Evolutionary conservation across 257 asterid genomes (phyloP).

Genomic region (Agastache rugosa): DNA sequence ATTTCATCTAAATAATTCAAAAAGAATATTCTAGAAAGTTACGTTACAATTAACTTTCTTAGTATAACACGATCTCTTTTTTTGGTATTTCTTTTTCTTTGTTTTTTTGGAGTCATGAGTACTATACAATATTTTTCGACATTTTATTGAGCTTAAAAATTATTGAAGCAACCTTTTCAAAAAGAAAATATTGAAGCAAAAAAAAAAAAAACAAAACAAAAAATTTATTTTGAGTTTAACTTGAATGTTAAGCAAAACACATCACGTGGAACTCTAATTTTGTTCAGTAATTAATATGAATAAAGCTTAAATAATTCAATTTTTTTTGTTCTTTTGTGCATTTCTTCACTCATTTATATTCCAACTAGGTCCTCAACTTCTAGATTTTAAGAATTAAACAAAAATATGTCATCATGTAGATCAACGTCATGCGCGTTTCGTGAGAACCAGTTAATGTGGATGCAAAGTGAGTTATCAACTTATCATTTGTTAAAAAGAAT

Average conservation of each 20-base stretch:
- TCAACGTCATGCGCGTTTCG: neutral
- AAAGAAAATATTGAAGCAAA: too few species aligned
- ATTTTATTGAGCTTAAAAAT: neutral
- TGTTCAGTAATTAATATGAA: neutral
- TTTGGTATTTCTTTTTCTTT: neutral
- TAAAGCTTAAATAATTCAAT: neutral
- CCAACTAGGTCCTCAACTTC: neutral
- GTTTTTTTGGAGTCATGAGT: neutral
- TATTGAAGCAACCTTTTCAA: too few species aligned
- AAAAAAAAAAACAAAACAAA: too few species aligned
- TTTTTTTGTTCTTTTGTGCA: neutral
- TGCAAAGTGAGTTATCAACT: too few species aligned
- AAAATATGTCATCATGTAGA: neutral
- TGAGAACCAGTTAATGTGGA: too few species aligned
- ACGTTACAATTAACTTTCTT: neutral
- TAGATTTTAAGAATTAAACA: neutral
- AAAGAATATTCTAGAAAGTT: neutral
- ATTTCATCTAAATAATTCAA: neutral
- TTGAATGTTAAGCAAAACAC: constrained; percentile 19
- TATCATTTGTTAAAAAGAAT: too few species aligned
- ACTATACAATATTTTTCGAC: neutral
- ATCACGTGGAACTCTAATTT: neutral
- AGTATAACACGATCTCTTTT: neutral
- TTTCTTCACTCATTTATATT: neutral
- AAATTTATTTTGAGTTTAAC: neutral